These are phyloP conservation scores for Gossypium schwendimanii DNA, from an alignment of 441 rosid species.

Conservation along the genomic window DNA sequence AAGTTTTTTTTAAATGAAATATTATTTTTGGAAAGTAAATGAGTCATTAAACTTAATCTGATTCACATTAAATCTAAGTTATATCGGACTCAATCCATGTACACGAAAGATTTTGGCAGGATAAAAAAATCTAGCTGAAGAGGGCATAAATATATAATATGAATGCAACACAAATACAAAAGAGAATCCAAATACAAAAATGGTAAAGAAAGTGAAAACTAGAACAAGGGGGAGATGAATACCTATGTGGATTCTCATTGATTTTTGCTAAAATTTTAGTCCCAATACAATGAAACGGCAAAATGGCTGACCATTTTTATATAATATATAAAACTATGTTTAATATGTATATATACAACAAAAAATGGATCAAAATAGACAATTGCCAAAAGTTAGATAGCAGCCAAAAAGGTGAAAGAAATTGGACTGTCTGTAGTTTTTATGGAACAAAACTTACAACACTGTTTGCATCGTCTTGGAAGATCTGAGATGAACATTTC, in stretches of 20 bases:
- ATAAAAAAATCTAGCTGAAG: too few relatives aligned
- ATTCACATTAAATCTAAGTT: too few relatives aligned
- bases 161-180: too few relatives aligned
- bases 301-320: constrained; percentile 16
- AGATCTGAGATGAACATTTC: constrained; percentile 21
- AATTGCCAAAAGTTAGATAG: constrained; percentile 7
- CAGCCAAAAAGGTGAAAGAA: background rate
- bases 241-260: background rate
- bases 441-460: constrained; percentile 18
- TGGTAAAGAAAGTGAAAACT: background rate
- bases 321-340: background rate
- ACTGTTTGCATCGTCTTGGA: constrained; percentile 20
- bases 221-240: background rate
- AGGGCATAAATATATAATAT: too few relatives aligned
- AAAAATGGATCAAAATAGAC: constrained; percentile 21
- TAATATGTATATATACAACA: constrained; percentile 37
- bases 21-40: too few relatives aligned
- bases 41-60: too few relatives aligned
- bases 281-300: constrained; percentile 16
- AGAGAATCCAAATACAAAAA: background rate
- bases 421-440: constrained; percentile 3
- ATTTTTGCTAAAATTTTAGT: background rate
- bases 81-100: too few relatives aligned
- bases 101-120: too few relatives aligned
- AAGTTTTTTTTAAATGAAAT: too few relatives aligned